Evolutionary conservation across 23 red algal species (phyloP).

Genomic region (Gracilaria gracilis): DNA sequence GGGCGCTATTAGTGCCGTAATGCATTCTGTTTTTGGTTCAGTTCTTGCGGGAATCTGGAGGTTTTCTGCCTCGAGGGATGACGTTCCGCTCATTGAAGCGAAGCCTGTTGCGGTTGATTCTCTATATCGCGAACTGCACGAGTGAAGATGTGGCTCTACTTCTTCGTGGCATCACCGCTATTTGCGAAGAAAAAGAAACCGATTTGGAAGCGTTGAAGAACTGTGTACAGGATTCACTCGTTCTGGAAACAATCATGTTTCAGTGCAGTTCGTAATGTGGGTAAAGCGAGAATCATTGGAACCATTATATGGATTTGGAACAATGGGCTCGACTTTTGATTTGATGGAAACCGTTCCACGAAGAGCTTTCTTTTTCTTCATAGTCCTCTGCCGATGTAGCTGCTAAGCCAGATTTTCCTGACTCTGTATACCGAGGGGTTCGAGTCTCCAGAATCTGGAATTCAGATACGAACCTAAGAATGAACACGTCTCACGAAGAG

Average conservation of each 20-base stretch:
- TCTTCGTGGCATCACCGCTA: neutral
- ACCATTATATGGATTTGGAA: neutral
- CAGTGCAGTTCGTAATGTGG: too few relatives aligned
- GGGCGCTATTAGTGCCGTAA: slow-evolving; percentile 87
- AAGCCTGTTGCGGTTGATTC: neutral
- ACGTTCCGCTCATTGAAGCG: neutral
- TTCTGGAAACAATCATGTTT: too few relatives aligned
- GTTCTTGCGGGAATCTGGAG: slow-evolving; percentile 87
- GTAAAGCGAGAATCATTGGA: neutral
- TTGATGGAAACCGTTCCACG: neutral
- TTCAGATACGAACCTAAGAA: too few relatives aligned
- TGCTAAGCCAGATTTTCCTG: neutral
- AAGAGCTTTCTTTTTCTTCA: neutral
- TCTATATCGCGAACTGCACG: slow-evolving; percentile 14
- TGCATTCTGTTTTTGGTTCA: slow-evolving; percentile 91
- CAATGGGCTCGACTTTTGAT: neutral
- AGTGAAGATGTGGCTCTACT: neutral
- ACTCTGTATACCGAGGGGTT: neutral
- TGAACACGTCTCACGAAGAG: neutral
- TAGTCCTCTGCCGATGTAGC: neutral
- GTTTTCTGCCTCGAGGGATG: neutral
- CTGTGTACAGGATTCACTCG: neutral
- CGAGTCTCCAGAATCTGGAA: too few relatives aligned
- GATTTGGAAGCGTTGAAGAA: neutral
- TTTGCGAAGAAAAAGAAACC: neutral